phyloP scores from a whole-genome alignment of 2,329 filamentous ascomycete genomes.

The Fusarium sp. region DNA sequence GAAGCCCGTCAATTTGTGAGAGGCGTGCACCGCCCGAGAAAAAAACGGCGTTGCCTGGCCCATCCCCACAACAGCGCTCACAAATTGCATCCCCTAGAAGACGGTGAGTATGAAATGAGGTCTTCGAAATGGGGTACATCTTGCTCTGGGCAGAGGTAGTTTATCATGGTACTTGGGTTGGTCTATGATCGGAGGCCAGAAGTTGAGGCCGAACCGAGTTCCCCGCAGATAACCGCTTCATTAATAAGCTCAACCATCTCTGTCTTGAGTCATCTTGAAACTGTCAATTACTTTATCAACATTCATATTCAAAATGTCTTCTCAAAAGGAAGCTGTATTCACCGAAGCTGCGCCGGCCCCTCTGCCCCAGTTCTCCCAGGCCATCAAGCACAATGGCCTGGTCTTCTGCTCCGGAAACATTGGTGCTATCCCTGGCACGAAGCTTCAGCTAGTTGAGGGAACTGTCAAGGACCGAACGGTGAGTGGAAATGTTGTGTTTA shows the following conservation, averaged over 20 bases:
- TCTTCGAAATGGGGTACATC: no score
- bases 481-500: neutral
- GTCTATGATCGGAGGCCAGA: neutral
- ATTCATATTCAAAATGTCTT: neutral
- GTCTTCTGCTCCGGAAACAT: slow-evolving; percentile 78
- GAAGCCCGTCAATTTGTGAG: no score
- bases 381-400: slow-evolving; percentile 71
- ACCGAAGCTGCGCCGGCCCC: slow-evolving; percentile 7
- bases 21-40: no score
- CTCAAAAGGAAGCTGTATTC: neutral
- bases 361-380: slow-evolving; percentile 69
- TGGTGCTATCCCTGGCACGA: slow-evolving; percentile 66
- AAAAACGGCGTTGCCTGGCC: no score
- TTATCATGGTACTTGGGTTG: neutral
- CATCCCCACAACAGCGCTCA: neutral
- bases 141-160: neutral
- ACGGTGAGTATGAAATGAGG: no score
- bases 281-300: neutral
- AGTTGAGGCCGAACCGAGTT: neutral
- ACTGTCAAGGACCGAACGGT: slow-evolving; percentile 62
- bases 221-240: neutral
- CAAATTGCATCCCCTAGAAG: neutral
- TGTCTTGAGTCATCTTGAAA: neutral
- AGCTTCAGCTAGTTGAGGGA: slow-evolving; percentile 62
- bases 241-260: neutral